Evolutionary conservation across 495 filamentous ascomycete species (phyloP).

Genomic region (Penicillium antarcticum): DNA sequence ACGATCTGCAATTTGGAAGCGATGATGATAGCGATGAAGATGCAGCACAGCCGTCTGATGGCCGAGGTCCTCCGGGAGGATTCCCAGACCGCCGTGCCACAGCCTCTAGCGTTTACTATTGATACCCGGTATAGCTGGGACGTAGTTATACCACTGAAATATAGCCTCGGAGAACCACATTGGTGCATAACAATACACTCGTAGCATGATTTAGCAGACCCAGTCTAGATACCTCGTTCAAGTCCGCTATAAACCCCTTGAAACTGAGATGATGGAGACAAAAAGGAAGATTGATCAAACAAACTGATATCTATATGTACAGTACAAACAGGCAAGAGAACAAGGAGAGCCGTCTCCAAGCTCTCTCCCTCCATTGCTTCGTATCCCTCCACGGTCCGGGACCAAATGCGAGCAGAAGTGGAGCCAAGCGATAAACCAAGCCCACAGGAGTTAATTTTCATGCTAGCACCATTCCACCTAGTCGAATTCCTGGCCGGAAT

Average conservation of each 20-base stretch:
- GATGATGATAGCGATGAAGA: conserved; percentile 49
- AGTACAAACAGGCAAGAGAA: conserved; percentile 9
- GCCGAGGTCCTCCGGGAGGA: conserved; percentile 42
- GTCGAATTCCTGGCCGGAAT: not conserved
- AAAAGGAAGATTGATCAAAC: conserved; percentile 12
- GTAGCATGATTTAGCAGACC: not conserved
- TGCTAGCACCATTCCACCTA: not conserved
- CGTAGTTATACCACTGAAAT: not conserved
- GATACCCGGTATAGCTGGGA: conserved; percentile 28
- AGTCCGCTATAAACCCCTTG: no score
- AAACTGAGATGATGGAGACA: not conserved
- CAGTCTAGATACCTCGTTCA: not conserved
- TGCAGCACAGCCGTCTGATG: conserved; percentile 29
- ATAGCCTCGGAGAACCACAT: no score
- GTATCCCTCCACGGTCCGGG: not conserved
- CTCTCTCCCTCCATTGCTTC: conserved; percentile 6
- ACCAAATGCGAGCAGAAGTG: not conserved
- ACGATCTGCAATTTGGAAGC: conserved; percentile 28
- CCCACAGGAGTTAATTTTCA: not conserved
- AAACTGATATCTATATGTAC: conserved; percentile 19
- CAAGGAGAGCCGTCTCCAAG: conserved; percentile 1
- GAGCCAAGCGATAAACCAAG: not conserved
- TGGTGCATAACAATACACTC: no score
- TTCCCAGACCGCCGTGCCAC: conserved; percentile 37
- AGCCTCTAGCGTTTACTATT: conserved; percentile 42